Percentiles rank a stretch among this genome's conserved stretches.
Evolutionary conservation across 805 yeast genomes (phyloP).

Genomic region (Suhomyces sp.): DNA sequence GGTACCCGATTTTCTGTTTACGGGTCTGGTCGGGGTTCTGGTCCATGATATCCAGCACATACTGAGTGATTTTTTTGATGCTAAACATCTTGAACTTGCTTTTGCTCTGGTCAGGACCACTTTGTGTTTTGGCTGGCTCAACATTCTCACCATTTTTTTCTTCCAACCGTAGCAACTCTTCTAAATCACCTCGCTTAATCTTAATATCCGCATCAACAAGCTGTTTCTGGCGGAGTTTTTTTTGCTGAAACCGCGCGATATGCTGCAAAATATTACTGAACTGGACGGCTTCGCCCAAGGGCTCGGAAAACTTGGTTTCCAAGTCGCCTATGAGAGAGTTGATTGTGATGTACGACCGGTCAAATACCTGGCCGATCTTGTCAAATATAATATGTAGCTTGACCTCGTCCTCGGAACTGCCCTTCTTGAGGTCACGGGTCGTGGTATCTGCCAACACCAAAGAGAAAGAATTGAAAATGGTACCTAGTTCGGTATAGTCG

Average conservation of each 20-base stretch:
- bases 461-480: conserved; percentile 52
- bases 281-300: conserved; percentile 69
- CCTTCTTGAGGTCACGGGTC: conserved; percentile 17
- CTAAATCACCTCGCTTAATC: conserved; percentile 31
- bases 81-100: conserved; percentile 48
- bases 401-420: conserved; percentile 18
- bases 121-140: conserved; percentile 8
- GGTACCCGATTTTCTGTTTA: conserved; percentile 47
- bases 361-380: conserved; percentile 82
- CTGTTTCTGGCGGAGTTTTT: conserved; percentile 32
- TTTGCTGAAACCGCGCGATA: conserved; percentile 56
- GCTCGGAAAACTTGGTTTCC: conserved; percentile 62
- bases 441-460: conserved; percentile 40
- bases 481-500: conserved; percentile 75
- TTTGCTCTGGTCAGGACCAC: conserved; percentile 7
- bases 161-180: conserved; percentile 29
- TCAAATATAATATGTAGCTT: conserved; percentile 51
- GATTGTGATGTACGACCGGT: conserved; percentile 56
- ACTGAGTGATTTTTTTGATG: conserved; percentile 50
- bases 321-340: conserved; percentile 51
- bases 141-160: conserved; percentile 27
- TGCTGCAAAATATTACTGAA: conserved; percentile 55
- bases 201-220: conserved; percentile 31
- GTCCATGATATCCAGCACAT: conserved; percentile 56
- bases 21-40: conserved; percentile 65